Conservation (phyloP, 2,329 filamentous ascomycete genomes). For the Bipolaris cookei region DNA sequence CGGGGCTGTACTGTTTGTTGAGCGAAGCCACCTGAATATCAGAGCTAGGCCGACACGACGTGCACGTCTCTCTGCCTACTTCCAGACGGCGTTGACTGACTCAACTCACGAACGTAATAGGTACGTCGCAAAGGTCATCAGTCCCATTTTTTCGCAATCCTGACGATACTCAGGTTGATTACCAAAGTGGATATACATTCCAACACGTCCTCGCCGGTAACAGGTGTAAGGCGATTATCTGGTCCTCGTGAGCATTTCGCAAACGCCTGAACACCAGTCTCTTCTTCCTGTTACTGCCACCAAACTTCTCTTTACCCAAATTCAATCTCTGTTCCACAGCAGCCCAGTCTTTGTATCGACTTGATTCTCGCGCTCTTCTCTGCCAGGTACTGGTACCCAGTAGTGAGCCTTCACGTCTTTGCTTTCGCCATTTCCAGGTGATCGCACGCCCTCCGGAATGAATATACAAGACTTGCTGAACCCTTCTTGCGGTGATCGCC, state of each 20-base stretch:
- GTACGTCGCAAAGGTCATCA: slow-evolving; percentile 19
- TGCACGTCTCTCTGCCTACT: slow-evolving; percentile 16
- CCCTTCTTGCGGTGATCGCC: slow-evolving; percentile 32
- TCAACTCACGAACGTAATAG: slow-evolving; percentile 9
- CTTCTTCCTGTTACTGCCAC: slow-evolving; percentile 28
- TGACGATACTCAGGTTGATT: slow-evolving; percentile 14
- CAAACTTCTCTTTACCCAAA: slow-evolving; percentile 27
- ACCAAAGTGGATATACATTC: background rate
- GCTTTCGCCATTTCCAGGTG: slow-evolving; percentile 3
- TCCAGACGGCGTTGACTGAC: slow-evolving; percentile 3
- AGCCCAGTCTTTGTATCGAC: slow-evolving; percentile 24
- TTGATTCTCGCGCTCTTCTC: slow-evolving; percentile 21
- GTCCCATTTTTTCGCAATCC: background rate
- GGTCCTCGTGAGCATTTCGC: slow-evolving; percentile 40
- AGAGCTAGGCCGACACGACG: slow-evolving; percentile 18
- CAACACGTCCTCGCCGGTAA: slow-evolving; percentile 24
- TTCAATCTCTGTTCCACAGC: slow-evolving; percentile 29
- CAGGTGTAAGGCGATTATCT: slow-evolving; percentile 31
- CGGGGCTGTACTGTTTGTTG: slow-evolving; percentile 35
- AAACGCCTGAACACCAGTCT: slow-evolving; percentile 36
- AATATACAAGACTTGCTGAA: slow-evolving; percentile 54
- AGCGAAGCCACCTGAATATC: slow-evolving; percentile 20
- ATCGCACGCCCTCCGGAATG: slow-evolving; percentile 30
- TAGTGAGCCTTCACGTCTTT: slow-evolving; percentile 20
- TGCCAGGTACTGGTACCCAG: slow-evolving; percentile 21